A percentile compares a stretch with the other conserved stretches of the same genome.
phyloP scores from a whole-genome alignment of 345 rosid species.

The Boechera divaricarpa region DNA sequence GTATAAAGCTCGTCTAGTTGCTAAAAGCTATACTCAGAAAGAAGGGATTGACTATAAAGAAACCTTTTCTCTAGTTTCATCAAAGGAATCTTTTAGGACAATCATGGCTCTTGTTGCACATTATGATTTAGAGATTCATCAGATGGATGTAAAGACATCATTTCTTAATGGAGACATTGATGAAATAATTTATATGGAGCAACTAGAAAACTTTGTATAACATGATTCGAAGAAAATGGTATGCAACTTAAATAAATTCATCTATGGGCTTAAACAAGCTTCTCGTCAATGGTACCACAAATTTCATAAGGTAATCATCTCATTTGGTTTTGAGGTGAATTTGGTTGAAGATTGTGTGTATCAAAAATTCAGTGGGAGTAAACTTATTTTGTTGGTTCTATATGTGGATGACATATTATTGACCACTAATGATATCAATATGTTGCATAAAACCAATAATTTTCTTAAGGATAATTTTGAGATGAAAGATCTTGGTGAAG shows the following conservation, averaged over 20 bases:
- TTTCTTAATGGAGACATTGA: too few relatives aligned
- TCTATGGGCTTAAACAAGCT: not conserved
- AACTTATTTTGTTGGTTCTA: not conserved
- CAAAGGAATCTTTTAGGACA: not conserved
- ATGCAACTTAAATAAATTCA: not conserved
- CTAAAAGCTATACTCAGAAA: not conserved
- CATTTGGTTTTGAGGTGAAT: not conserved
- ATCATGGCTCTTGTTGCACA: too few relatives aligned
- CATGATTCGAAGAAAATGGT: too few relatives aligned
- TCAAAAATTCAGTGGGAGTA: conserved; percentile 9
- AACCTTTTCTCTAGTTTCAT: not conserved
- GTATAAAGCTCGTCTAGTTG: too few relatives aligned
- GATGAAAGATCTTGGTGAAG: conserved; percentile 13
- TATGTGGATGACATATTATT: not conserved
- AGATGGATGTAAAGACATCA: too few relatives aligned
- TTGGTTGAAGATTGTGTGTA: not conserved
- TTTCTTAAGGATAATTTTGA: not conserved
- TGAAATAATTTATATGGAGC: too few relatives aligned
- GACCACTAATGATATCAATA: not conserved
- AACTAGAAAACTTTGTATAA: too few relatives aligned
- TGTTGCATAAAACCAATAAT: not conserved
- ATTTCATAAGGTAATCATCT: not conserved
- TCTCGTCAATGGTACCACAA: not conserved
- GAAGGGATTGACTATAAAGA: not conserved
- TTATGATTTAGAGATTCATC: too few relatives aligned